Conservation (phyloP, 2,329 filamentous ascomycete genomes). For the Fusarium cyanostomum region DNA sequence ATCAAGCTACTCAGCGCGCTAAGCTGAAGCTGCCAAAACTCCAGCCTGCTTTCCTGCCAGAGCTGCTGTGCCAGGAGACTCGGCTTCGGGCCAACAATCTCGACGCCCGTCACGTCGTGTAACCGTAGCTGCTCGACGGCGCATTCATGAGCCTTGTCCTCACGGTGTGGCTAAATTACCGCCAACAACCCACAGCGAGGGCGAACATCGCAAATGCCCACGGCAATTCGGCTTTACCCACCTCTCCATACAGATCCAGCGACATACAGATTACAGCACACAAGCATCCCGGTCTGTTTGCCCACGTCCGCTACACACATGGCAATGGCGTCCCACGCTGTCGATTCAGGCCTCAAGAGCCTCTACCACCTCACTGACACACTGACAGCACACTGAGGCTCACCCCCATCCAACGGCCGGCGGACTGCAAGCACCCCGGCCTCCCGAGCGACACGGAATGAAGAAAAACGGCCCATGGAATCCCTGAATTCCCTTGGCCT, state of each 20-base stretch:
- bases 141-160: neutral
- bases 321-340: neutral
- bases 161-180: neutral
- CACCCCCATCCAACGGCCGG: conserved; percentile 6
- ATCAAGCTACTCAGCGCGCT: conserved; percentile 7
- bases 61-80: neutral
- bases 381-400: neutral
- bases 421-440: conserved; percentile 18
- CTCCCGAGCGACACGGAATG: conserved; percentile 17
- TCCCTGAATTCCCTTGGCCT: conserved; percentile 19
- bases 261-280: neutral
- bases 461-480: conserved; percentile 34
- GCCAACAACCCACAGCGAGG: neutral
- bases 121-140: too few relatives aligned
- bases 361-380: neutral
- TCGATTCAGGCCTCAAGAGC: neutral
- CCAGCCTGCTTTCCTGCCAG: neutral
- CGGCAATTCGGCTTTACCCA: neutral
- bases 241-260: neutral
- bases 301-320: neutral
- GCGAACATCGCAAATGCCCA: neutral
- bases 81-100: neutral
- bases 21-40: conserved; percentile 1
- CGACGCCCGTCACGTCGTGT: neutral
- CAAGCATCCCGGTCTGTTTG: neutral